These are phyloP conservation scores for Metschnikowia drakensbergensis DNA, from an alignment of 805 yeast species.

Conservation along the genomic window DNA sequence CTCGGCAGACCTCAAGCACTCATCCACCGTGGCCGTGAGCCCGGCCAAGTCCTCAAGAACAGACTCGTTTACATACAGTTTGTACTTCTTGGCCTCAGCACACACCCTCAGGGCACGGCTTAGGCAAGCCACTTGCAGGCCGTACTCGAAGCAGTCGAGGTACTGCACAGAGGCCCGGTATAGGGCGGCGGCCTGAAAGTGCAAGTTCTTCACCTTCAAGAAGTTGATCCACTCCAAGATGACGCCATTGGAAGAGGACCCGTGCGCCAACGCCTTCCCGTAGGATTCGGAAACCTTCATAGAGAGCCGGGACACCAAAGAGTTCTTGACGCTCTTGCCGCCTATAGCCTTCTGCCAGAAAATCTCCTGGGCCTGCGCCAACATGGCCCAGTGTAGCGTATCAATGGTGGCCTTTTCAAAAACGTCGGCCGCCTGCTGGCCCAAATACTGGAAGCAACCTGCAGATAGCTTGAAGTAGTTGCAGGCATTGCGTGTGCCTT, in stretches of 20 bases:
- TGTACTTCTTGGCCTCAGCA: slow-evolving; percentile 32
- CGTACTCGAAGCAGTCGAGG: slow-evolving; percentile 53
- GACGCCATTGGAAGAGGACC: slow-evolving; percentile 43
- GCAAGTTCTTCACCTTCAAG: slow-evolving; percentile 53
- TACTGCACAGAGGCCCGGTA: slow-evolving; percentile 55
- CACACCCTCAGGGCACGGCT: slow-evolving; percentile 39
- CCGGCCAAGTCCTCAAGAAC: slow-evolving; percentile 53
- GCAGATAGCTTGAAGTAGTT: slow-evolving; percentile 67
- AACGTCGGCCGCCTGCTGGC: slow-evolving; percentile 33
- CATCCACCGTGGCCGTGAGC: slow-evolving; percentile 42
- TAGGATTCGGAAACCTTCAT: slow-evolving; percentile 60
- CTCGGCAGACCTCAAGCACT: slow-evolving; percentile 52
- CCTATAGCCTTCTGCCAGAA: slow-evolving; percentile 72
- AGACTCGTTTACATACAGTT: slow-evolving; percentile 38
- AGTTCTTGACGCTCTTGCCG: slow-evolving; percentile 47
- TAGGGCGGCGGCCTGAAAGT: slow-evolving; percentile 69
- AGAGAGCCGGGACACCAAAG: slow-evolving; percentile 62
- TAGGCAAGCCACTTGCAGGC: slow-evolving; percentile 66
- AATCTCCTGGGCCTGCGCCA: slow-evolving; percentile 86
- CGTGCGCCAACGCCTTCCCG: slow-evolving; percentile 35
- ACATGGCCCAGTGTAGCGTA: slow-evolving; percentile 49
- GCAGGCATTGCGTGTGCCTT: slow-evolving; percentile 61
- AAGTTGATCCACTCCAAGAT: slow-evolving; percentile 64
- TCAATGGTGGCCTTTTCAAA: slow-evolving; percentile 49
- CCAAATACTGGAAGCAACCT: slow-evolving; percentile 51